Conservation (phyloP, 2,329 filamentous ascomycete species). For the Pseudogymnoascus pannorum region DNA sequence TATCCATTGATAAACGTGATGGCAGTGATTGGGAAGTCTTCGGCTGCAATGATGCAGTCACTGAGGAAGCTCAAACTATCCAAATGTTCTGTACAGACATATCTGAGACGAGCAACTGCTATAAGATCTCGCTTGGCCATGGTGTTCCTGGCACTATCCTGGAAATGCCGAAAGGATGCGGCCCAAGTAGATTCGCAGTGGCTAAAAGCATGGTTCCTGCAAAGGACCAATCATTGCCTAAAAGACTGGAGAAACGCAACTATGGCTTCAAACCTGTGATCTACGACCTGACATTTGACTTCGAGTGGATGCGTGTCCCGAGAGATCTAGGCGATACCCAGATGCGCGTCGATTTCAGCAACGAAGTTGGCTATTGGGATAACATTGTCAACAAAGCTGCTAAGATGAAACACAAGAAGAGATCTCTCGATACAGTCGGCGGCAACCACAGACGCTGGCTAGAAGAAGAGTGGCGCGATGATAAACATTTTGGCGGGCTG, state of each 20-base stretch:
- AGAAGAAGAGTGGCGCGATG: slow-evolving; percentile 28
- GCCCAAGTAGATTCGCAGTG: slow-evolving; percentile 25
- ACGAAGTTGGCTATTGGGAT: slow-evolving; percentile 34
- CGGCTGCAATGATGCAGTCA: slow-evolving; percentile 20
- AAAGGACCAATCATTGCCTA: slow-evolving; percentile 20
- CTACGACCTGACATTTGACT: slow-evolving; percentile 36
- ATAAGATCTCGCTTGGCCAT: slow-evolving; percentile 23
- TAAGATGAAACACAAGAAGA: background rate
- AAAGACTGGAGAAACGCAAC: slow-evolving; percentile 15
- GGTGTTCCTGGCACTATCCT: slow-evolving; percentile 27
- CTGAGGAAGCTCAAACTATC: slow-evolving; percentile 22
- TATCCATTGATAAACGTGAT: slow-evolving; percentile 26
- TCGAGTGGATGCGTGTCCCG: slow-evolving; percentile 31
- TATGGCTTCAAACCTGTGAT: slow-evolving; percentile 17
- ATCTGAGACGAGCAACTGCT: slow-evolving; percentile 21
- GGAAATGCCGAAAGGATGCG: slow-evolving; percentile 26
- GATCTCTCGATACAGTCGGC: slow-evolving; percentile 15
- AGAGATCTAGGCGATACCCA: slow-evolving; percentile 28
- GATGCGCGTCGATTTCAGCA: slow-evolving; percentile 35
- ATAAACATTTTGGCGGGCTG: slow-evolving; percentile 19
- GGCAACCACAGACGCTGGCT: slow-evolving; percentile 25
- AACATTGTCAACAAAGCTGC: slow-evolving; percentile 20
- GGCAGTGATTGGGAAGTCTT: slow-evolving; percentile 29
- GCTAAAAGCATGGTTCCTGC: slow-evolving; percentile 18
- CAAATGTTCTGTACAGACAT: slow-evolving; percentile 24